Base-by-base conservation (phyloP, 352 stramenopile species). In the Phytophthora meadii region DNA sequence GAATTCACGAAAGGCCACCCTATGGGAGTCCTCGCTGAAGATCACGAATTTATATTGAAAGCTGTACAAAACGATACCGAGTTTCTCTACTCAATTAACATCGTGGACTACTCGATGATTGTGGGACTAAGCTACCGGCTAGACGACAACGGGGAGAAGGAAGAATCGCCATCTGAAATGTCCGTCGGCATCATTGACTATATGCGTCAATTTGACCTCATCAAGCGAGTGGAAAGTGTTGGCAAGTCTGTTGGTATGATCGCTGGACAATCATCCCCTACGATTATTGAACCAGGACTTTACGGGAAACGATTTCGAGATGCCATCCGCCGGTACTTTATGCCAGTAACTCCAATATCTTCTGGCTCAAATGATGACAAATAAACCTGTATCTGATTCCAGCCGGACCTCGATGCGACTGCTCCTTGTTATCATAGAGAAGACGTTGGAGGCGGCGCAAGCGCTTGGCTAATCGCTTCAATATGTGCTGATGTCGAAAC, bases 161-260 rank as follows among this genome's bases (percentile, higher is more conserved):
- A 75, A 28, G 56, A 68, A 6, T 25, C 48, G 5, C 76, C 74
- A 54, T 83, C 78, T 0, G 76, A 87, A 65, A 96, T 99, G 66
- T 96, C 98, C 12, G 93, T 99, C 19, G 98, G 97, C 5, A 99
- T 99, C 58, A 99, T 99, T 72, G 98, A 99, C 81, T 99, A 99
- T 66, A 92, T 99, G 81, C 82, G 97, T 5, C 97, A 98, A 59
- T 99, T 99, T 69, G 97, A 99, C 74, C 93, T 99, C 52, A 94
- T 99, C 64, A 99, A 99, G 74, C 93, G 98, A 24, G 98, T 99
- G 67, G 98, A 99, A 71, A 97, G 97, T 70, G 95, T 99, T 28
- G 96, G 97, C 24, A 99, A 99, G 74, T 98, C 90, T 62, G 89
- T 99, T 24, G 93, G 95, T 10, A 99, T 99, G 97, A 98, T 99